Evolutionary conservation across 129 eudicot genomes (phyloP).

Genomic region (Scalesia atractyloides): DNA sequence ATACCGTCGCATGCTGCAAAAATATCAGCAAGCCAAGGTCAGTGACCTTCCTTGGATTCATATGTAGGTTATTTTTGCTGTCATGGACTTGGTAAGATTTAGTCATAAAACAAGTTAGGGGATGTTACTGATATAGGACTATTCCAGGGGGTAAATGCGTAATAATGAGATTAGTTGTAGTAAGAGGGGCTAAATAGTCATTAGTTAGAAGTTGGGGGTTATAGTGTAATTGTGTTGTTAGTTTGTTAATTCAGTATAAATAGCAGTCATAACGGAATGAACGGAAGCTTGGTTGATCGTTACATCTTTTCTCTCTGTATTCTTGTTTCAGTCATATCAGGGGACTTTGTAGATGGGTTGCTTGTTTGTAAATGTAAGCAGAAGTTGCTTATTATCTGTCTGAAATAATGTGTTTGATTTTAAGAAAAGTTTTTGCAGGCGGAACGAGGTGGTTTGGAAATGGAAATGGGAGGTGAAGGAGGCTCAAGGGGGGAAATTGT

Average conservation of each 20-base stretch:
- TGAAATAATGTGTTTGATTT: slow-evolving; percentile 5
- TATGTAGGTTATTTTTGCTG: slow-evolving; percentile 4
- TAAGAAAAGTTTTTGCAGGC: slow-evolving; percentile 49
- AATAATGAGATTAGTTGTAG: too few relatives aligned
- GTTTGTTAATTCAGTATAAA: too few relatives aligned
- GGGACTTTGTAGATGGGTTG: too few relatives aligned
- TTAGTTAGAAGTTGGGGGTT: too few relatives aligned
- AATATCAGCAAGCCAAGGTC: slow-evolving; percentile 78
- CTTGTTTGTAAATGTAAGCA: background rate
- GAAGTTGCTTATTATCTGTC: background rate
- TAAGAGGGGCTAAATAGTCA: too few relatives aligned
- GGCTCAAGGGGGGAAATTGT: slow-evolving; percentile 18
- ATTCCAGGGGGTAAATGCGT: too few relatives aligned
- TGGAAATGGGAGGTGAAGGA: slow-evolving; percentile 42
- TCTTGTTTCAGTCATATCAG: too few relatives aligned
- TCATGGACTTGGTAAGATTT: background rate
- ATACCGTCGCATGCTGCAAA: slow-evolving; percentile 79
- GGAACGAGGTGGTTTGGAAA: slow-evolving; percentile 44
- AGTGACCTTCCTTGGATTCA: slow-evolving; percentile 14
- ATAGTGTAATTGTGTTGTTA: too few relatives aligned
- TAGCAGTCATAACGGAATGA: too few relatives aligned
- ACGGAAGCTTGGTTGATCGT: too few relatives aligned
- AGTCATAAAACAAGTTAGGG: background rate
- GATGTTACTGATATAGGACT: background rate
- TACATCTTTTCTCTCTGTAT: too few relatives aligned